Evolutionary conservation across 2,329 filamentous ascomycete genomes (phyloP).

Genomic region (Westerdykella ornata): DNA sequence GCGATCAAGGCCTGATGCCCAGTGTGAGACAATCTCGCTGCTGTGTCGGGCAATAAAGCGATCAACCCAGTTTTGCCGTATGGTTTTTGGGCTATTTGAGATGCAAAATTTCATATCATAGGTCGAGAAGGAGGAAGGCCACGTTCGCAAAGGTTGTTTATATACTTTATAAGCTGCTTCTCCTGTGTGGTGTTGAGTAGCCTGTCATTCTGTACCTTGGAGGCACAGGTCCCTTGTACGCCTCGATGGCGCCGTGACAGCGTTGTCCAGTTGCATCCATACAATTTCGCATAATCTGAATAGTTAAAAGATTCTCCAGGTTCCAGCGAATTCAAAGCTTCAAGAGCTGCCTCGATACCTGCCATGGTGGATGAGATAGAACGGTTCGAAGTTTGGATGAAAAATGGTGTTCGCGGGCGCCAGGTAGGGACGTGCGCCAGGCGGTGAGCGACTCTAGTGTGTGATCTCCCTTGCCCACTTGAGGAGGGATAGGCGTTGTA

Average conservation of each 20-base stretch:
- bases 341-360: too few relatives aligned
- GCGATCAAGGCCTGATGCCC: slow-evolving; percentile 11
- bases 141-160: slow-evolving; percentile 8
- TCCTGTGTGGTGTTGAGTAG: slow-evolving; percentile 5
- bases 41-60: slow-evolving; percentile 11
- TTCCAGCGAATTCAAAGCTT: slow-evolving; percentile 4
- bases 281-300: slow-evolving; percentile 3
- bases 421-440: neutral
- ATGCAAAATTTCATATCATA: slow-evolving; percentile 12
- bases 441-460: neutral
- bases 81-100: slow-evolving; percentile 6
- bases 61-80: slow-evolving; percentile 11
- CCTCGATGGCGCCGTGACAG: neutral
- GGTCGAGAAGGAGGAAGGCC: slow-evolving; percentile 11
- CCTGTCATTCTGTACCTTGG: slow-evolving; percentile 1
- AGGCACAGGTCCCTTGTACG: neutral
- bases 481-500: too few relatives aligned
- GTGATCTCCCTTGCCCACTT: too few relatives aligned
- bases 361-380: slow-evolving; percentile 6
- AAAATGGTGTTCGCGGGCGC: neutral
- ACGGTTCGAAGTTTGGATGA: slow-evolving; percentile 1
- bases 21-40: slow-evolving; percentile 8
- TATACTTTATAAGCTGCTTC: slow-evolving; percentile 13
- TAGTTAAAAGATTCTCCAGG: slow-evolving; percentile 1
- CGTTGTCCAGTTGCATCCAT: slow-evolving; percentile 3